Evolutionary conservation across 805 yeast species (phyloP).

Genomic region (Kazachstania viticola): DNA sequence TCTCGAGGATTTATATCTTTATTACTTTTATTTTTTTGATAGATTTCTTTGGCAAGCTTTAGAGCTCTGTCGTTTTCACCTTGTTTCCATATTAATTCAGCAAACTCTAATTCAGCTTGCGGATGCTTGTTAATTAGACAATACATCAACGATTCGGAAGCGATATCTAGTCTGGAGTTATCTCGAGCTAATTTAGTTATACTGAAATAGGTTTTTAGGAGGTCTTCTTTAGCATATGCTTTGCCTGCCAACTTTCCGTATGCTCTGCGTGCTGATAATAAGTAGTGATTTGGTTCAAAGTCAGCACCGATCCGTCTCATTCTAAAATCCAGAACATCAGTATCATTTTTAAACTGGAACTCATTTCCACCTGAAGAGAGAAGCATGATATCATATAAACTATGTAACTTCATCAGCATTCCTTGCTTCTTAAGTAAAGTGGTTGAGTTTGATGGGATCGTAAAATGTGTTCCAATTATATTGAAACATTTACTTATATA

Average conservation of each 20-base stretch:
- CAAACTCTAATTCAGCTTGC: constrained; percentile 59
- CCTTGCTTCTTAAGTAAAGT: constrained; percentile 41
- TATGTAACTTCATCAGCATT: constrained; percentile 44
- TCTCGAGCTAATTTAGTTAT: constrained; percentile 57
- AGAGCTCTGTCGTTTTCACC: constrained; percentile 83
- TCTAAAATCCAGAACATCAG: constrained; percentile 15
- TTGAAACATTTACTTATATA: constrained; percentile 42
- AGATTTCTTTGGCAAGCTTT: constrained; percentile 37
- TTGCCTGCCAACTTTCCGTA: constrained; percentile 26
- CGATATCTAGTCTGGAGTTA: constrained; percentile 57
- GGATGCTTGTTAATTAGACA: constrained; percentile 21
- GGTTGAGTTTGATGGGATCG: constrained; percentile 34
- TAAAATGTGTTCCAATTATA: constrained; percentile 50
- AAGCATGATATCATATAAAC: constrained; percentile 44
- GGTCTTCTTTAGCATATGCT: constrained; percentile 17
- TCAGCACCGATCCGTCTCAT: constrained; percentile 34
- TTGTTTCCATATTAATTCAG: constrained; percentile 77
- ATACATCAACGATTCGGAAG: constrained; percentile 58
- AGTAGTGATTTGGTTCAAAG: constrained; percentile 47
- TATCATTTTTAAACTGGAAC: constrained; percentile 7
- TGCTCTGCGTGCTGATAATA: constrained; percentile 49
- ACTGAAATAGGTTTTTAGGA: constrained; percentile 43
- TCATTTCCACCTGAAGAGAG: constrained; percentile 20
- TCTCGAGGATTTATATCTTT: constrained; percentile 15
- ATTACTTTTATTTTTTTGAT: constrained; percentile 11